Conservation (phyloP, 495 filamentous ascomycete genomes). For the Penicillium salamii region DNA sequence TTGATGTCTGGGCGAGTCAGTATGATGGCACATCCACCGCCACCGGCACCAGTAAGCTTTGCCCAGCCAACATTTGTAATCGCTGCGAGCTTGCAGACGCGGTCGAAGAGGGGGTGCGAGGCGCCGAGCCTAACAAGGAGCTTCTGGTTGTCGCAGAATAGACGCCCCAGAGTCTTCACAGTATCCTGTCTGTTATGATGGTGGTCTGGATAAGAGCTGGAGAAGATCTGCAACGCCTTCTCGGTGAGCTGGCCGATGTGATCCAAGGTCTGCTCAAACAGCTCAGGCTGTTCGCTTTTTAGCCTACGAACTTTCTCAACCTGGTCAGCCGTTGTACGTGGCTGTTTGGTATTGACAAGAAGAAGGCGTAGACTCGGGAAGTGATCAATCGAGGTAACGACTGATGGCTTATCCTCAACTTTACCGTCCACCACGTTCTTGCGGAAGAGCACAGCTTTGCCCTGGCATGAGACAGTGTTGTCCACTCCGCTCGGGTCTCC, state of each 20-base stretch:
- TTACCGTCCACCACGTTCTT: no score
- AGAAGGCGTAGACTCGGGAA: constrained; percentile 86
- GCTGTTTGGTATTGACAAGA: constrained; percentile 80
- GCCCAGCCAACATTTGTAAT: constrained; percentile 91
- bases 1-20: constrained; percentile 69
- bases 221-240: no score
- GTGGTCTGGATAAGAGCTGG: constrained; percentile 67
- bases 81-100: constrained; percentile 88
- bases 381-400: constrained; percentile 68
- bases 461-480: constrained; percentile 92
- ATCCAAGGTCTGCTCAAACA: constrained; percentile 75
- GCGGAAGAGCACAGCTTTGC: constrained; percentile 89
- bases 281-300: constrained; percentile 61
- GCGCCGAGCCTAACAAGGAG: constrained; percentile 84
- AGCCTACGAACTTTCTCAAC: constrained; percentile 81
- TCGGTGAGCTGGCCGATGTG: constrained; percentile 83
- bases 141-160: constrained; percentile 91
- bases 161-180: constrained; percentile 58
- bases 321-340: constrained; percentile 76
- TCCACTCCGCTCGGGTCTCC: constrained; percentile 95
- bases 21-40: constrained; percentile 92
- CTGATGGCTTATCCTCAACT: no score
- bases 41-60: constrained; percentile 93
- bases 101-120: constrained; percentile 88
- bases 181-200: constrained; percentile 56